Evolutionary conservation across 2,329 filamentous ascomycete genomes (phyloP), one percentile per base, ranked within the genome.

Genomic region (Trichoderma sp.): DNA sequence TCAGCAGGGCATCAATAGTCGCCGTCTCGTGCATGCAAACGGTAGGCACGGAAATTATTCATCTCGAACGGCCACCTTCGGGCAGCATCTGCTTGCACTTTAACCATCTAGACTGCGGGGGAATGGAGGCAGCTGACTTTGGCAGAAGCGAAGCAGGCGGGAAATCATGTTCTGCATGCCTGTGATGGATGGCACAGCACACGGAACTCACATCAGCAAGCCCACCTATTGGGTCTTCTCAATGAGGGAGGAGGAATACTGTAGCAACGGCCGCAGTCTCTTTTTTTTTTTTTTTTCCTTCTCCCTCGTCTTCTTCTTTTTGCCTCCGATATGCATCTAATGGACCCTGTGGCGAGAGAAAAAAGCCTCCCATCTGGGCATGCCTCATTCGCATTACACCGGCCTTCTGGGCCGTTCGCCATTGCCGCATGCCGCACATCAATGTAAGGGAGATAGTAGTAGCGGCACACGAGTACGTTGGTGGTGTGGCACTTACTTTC

Each of bases 401-500:
- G 25, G 29, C 37, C 63, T 65, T 65, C 63, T 48, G 32, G 37
- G 34, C 64, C 58, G 6, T 37, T 58, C 22, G 39, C 56, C 56
- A 34, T 56, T 32, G 58, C 59, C 29, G 37, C 56, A 57, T 59
- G 45, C 59, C 39, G 22, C 59, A 58, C 42, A 58, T 45, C 56
- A 37, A 45, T 57, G 63, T 57, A 42, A 53, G 52, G 37, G 32
- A 65, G 37, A 50, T 58, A 37, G 37, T 58, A 37, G 37, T 57
- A 52, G 50, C 42, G 37, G 35, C 39, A 37, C 42, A 60, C 39
- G 42, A 10, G 34, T 10, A 45, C 25, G 39, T 56, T 64, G 52
- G 54, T 57, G 66, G 54, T 57, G 66, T 68, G 66, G 58, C 59
- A 64, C 52, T 68, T 35, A 57, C 32, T 50, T 57, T 52, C 50